phyloP scores from a whole-genome alignment of 2,329 filamentous ascomycete genomes.

The Fusarium oligoseptatum region DNA sequence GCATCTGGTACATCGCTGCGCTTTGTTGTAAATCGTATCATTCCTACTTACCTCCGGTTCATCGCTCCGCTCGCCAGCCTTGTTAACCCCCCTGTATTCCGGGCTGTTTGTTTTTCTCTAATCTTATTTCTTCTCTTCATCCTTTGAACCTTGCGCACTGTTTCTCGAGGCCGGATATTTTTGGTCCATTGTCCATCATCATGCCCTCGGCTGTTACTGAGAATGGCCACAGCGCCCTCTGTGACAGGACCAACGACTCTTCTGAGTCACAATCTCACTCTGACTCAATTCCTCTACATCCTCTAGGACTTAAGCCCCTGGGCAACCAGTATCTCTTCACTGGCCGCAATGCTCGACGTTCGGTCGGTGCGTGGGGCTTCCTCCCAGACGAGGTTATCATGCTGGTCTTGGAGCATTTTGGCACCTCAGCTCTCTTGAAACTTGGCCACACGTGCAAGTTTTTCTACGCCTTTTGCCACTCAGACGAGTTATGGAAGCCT shows the following conservation, averaged over 20 bases:
- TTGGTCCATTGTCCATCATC: slow-evolving; percentile 1
- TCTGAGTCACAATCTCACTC: slow-evolving; percentile 44
- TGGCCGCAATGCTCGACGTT: slow-evolving; percentile 74
- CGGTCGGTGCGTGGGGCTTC: slow-evolving; percentile 73
- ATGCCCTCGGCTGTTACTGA: slow-evolving; percentile 40
- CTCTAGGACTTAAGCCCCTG: slow-evolving; percentile 85
- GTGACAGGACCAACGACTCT: slow-evolving; percentile 38
- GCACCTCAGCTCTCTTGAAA: slow-evolving; percentile 70
- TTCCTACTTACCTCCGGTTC: slow-evolving; percentile 17
- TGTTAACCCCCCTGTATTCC: slow-evolving; percentile 4
- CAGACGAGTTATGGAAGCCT: slow-evolving; percentile 90
- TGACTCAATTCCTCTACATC: slow-evolving; percentile 79
- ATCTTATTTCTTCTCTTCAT: not conserved
- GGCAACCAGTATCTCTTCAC: slow-evolving; percentile 84
- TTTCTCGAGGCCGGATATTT: slow-evolving; percentile 2
- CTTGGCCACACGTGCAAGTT: slow-evolving; percentile 87
- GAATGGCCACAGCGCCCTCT: slow-evolving; percentile 29
- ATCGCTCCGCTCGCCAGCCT: slow-evolving; percentile 26
- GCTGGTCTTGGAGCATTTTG: slow-evolving; percentile 80
- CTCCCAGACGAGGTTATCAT: slow-evolving; percentile 87
- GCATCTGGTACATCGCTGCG: slow-evolving; percentile 6
- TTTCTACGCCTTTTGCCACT: slow-evolving; percentile 85
- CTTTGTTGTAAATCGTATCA: slow-evolving; percentile 19
- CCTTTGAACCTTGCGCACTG: not conserved
- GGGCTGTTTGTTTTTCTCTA: not conserved